Evolutionary conservation across 345 rosid species (phyloP).

Genomic region (Punica granatum): DNA sequence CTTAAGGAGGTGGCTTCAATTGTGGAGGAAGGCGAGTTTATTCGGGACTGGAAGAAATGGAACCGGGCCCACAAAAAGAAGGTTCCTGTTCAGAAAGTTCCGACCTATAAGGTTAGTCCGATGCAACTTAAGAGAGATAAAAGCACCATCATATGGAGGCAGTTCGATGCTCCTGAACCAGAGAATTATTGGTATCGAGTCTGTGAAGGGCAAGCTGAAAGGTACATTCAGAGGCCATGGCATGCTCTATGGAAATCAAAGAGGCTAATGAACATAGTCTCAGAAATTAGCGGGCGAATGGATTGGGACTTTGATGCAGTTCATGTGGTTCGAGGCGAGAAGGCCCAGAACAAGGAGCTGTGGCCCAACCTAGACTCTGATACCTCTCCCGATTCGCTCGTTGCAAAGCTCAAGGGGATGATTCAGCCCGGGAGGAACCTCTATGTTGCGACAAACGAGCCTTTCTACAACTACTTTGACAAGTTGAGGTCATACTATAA

Average conservation of each 20-base stretch:
- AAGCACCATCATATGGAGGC: slow-evolving; percentile 81
- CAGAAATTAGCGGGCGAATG: slow-evolving; percentile 83
- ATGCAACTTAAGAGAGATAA: slow-evolving; percentile 74
- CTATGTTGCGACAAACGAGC: slow-evolving; percentile 82
- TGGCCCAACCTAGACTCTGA: slow-evolving; percentile 88
- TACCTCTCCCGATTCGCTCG: slow-evolving; percentile 76
- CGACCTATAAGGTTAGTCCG: slow-evolving; percentile 59
- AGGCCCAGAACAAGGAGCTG: slow-evolving; percentile 69
- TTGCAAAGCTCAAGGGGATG: slow-evolving; percentile 54
- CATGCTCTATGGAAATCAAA: slow-evolving; percentile 88
- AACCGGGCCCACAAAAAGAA: slow-evolving; percentile 55
- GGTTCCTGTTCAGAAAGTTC: slow-evolving; percentile 62
- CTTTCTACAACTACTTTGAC: slow-evolving; percentile 82
- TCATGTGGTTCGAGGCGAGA: slow-evolving; percentile 91
- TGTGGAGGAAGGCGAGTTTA: slow-evolving; percentile 76
- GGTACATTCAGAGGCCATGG: slow-evolving; percentile 84
- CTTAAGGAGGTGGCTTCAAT: slow-evolving; percentile 72
- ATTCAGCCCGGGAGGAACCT: slow-evolving; percentile 71
- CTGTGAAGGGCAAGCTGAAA: slow-evolving; percentile 84
- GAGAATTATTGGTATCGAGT: slow-evolving; percentile 95
- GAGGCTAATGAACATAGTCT: slow-evolving; percentile 86
- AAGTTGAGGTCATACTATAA: slow-evolving; percentile 82
- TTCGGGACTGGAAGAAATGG: slow-evolving; percentile 85
- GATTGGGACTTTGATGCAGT: slow-evolving; percentile 96
- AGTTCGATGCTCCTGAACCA: slow-evolving; percentile 87